Evolutionary conservation across 805 yeast genomes (phyloP).

Genomic region (Saccharomycopsis sp.): DNA sequence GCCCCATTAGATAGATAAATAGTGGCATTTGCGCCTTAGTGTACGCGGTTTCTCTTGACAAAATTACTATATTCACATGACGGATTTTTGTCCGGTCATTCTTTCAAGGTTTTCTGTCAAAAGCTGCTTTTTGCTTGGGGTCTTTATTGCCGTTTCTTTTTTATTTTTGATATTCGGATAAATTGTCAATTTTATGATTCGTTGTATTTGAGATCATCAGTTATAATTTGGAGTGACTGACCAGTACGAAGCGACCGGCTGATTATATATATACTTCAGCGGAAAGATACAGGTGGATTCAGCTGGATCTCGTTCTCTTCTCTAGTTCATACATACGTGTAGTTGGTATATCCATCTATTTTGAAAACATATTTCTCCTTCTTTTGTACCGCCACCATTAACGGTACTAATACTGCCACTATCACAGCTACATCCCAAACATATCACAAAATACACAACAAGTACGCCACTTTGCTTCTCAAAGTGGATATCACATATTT

Average conservation of each 20-base stretch:
- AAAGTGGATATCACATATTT: too few relatives aligned
- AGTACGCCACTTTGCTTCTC: too few relatives aligned
- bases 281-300: background rate
- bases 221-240: background rate
- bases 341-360: too few relatives aligned
- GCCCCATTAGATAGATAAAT: too few relatives aligned
- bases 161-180: background rate
- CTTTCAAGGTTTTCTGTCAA: background rate
- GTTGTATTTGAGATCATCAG: background rate
- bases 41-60: too few relatives aligned
- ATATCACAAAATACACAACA: background rate
- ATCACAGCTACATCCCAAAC: background rate
- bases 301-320: too few relatives aligned
- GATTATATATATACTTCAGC: background rate
- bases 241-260: background rate
- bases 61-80: background rate
- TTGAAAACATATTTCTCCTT: too few relatives aligned
- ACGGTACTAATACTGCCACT: background rate
- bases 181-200: background rate
- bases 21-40: too few relatives aligned
- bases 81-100: background rate
- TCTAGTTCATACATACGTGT: too few relatives aligned
- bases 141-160: background rate
- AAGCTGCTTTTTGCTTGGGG: background rate
- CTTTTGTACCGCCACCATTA: background rate